Percentiles rank a stretch among this genome's conserved stretches.
Evolutionary conservation across 2,329 filamentous ascomycete species (phyloP).

Genomic region (Penicillium janthinellum): DNA sequence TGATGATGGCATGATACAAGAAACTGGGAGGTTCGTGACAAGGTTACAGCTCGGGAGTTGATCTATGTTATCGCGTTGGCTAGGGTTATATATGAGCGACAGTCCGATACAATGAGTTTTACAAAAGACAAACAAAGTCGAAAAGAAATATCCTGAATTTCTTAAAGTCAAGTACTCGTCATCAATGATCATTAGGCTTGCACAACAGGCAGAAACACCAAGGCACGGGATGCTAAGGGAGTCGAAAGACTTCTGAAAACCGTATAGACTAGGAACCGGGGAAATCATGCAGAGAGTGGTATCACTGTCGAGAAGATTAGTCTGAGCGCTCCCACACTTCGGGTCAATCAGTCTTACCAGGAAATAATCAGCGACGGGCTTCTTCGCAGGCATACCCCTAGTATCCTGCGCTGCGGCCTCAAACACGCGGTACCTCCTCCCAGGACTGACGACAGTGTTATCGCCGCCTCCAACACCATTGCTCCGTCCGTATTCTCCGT

Average conservation of each 20-base stretch:
- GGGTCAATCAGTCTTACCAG: conserved; percentile 49
- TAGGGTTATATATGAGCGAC: not conserved
- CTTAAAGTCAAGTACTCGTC: conserved; percentile 16
- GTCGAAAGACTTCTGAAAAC: conserved; percentile 16
- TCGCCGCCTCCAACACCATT: conserved; percentile 53
- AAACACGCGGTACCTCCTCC: conserved; percentile 89
- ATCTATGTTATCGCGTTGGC: not conserved
- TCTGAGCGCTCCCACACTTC: not conserved
- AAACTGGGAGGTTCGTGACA: not conserved
- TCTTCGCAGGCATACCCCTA: conserved; percentile 97
- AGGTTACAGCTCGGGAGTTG: not conserved
- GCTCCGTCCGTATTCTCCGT: conserved; percentile 48
- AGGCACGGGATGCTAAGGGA: conserved; percentile 23
- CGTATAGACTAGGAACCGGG: conserved; percentile 6
- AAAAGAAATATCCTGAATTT: not conserved
- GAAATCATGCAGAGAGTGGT: conserved; percentile 22
- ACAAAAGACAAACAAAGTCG: not conserved
- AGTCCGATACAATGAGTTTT: not conserved
- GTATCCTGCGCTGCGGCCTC: conserved; percentile 95
- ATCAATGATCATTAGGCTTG: conserved; percentile 29
- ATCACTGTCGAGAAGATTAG: conserved; percentile 24
- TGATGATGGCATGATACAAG: conserved; percentile 14
- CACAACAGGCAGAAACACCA: conserved; percentile 23
- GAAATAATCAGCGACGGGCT: conserved; percentile 97
- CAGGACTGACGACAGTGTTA: conserved; percentile 66